These are phyloP conservation scores for Parafenestella ontariensis DNA, from an alignment of 2,329 filamentous ascomycete genomes.

Conservation along the genomic window DNA sequence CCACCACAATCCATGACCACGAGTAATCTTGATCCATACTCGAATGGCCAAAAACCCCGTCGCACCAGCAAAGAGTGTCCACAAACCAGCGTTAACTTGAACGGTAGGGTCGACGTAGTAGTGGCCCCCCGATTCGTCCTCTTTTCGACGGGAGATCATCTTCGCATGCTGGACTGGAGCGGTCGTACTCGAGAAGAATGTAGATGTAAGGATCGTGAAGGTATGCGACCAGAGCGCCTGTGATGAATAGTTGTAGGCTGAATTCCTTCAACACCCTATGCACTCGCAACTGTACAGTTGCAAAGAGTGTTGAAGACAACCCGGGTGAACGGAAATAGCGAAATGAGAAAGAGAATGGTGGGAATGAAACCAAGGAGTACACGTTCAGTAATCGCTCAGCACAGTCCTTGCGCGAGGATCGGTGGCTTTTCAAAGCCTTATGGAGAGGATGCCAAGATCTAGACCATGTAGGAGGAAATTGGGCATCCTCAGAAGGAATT, in stretches of 20 bases:
- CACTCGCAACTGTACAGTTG: not conserved
- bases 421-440: constrained; percentile 23
- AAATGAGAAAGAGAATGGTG: constrained; percentile 17
- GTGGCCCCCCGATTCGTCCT: constrained; percentile 20
- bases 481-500: constrained; percentile 27
- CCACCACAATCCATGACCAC: constrained; percentile 50
- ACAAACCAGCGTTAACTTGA: constrained; percentile 48
- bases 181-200: constrained; percentile 11
- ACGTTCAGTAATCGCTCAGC: constrained; percentile 14
- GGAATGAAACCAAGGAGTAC: constrained; percentile 10
- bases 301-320: not conserved
- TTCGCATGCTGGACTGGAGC: constrained; percentile 23
- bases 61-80: constrained; percentile 49
- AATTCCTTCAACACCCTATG: constrained; percentile 8
- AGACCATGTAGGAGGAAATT: constrained; percentile 27
- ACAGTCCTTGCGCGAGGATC: constrained; percentile 18
- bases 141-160: constrained; percentile 32
- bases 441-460: constrained; percentile 24
- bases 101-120: constrained; percentile 46
- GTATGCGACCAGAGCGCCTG: not conserved
- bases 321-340: constrained; percentile 5
- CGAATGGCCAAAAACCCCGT: constrained; percentile 45
- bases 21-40: constrained; percentile 48
- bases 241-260: not conserved
- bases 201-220: constrained; percentile 10